Evolutionary conservation across 23 red algal species (phyloP).

Genomic region (Cyanidium caldarium): DNA sequence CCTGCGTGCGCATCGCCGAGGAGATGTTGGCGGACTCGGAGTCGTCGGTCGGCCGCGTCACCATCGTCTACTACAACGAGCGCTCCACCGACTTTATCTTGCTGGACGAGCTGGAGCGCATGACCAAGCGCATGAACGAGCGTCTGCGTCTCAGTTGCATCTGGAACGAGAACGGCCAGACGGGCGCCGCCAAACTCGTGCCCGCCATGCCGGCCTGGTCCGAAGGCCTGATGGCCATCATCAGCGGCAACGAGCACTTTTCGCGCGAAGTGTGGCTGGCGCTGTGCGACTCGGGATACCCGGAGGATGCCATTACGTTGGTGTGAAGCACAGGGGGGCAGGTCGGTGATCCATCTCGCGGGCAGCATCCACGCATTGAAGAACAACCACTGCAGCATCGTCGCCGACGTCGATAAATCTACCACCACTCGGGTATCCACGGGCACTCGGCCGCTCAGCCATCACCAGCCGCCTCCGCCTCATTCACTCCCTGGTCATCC

Average conservation of each 20-base stretch:
- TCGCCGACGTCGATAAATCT: too few species aligned
- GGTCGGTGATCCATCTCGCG: too few species aligned
- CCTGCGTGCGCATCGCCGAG: neutral
- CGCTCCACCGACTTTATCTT: neutral
- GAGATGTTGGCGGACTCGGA: neutral
- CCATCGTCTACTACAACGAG: conserved; percentile 2
- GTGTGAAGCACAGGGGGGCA: too few species aligned
- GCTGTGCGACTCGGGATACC: conserved; percentile 1
- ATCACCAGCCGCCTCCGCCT: neutral
- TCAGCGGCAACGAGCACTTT: neutral
- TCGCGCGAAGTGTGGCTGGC: neutral
- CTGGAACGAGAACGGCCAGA: neutral
- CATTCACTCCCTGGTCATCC: neutral
- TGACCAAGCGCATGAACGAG: neutral
- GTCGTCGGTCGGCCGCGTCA: neutral
- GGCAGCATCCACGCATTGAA: too few species aligned
- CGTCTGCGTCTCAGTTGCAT: neutral
- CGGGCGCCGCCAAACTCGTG: neutral
- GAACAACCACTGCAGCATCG: too few species aligned
- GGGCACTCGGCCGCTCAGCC: too few species aligned
- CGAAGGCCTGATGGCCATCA: neutral
- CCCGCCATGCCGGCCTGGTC: neutral
- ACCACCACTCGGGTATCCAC: too few species aligned
- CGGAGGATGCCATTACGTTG: neutral
- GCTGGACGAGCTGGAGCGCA: neutral